Base-by-base conservation (phyloP, 2,329 filamentous ascomycete genomes). In the Orbilia javanica region DNA sequence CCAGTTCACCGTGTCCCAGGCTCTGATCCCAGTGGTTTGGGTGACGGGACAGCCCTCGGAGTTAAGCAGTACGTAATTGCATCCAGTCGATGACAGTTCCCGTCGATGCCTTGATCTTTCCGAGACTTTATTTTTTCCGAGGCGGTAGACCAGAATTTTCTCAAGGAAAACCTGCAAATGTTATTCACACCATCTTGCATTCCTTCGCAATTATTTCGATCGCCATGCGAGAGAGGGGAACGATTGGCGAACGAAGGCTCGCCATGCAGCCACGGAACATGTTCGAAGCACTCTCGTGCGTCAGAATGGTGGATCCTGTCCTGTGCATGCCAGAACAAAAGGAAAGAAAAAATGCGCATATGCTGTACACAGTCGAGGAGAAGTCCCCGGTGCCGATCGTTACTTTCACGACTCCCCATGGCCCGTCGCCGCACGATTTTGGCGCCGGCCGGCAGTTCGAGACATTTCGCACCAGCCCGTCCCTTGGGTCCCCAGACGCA, bases 241-340 rank as follows among this genome's bases (percentile, higher is more conserved):
- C 73, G 73, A 77, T 77, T 77, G 73, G 73, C 73, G 73, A 77
- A 70, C 73, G 66, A 70, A 60, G 57, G 64, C 55, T 77, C 66
- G 66, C 73, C 66, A 77, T 77, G 73, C 73, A 77, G 73, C 73
- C 73, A 77, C 73, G 73, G 73, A 77, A 70, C 73, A 77, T 71
- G 73, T 77, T 77, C 73, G 73, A 77, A 77, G 73, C 73, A 77
- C 73, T 77, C 66, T 77, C 66, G 66, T 77, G 73, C 73, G 69
- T 77, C 73, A 77, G 73, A 62, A 70, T 77, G 55, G 73, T 77
- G 73, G 73, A 71, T 34, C 55, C 55, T 60, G 52, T 57, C n/a
- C n/a, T 31, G 36, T 39, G 73, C 57, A 70, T 65, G 50, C 74
- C 60, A 72, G 66, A 78, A 46, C 67, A 78, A 78, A 78, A 78